These are phyloP conservation scores for Verticillium klebahnii DNA, from an alignment of 2,329 filamentous ascomycete species.

Conservation along the genomic window DNA sequence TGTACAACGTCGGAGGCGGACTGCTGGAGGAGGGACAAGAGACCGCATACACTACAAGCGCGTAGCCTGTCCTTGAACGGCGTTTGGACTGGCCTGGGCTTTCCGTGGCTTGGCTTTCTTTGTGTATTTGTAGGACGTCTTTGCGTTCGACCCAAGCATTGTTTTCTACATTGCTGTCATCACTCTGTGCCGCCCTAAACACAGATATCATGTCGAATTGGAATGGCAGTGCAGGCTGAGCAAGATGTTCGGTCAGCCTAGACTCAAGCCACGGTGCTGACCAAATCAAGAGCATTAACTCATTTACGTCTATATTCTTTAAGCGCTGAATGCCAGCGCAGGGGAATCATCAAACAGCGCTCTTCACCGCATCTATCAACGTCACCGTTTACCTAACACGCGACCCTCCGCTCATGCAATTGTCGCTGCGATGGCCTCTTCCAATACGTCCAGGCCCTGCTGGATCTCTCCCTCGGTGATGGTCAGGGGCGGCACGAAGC, in stretches of 20 bases:
- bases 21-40: neutral
- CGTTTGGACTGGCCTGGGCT: neutral
- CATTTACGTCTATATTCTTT: neutral
- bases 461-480: constrained; percentile 79
- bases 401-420: neutral
- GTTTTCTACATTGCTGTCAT: neutral
- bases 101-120: neutral
- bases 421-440: constrained; percentile 54
- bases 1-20: neutral
- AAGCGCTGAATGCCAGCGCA: neutral
- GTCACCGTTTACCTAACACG: neutral
- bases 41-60: neutral
- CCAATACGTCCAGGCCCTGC: constrained; percentile 70
- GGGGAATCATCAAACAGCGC: neutral
- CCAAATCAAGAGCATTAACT: neutral
- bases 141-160: neutral
- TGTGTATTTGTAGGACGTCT: neutral
- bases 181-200: too few relatives aligned
- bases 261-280: too few relatives aligned
- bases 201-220: too few relatives aligned
- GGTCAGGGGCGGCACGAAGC: constrained; percentile 84
- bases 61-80: neutral
- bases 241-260: too few relatives aligned
- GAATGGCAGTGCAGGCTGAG: too few relatives aligned
- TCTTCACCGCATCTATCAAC: neutral